Evolutionary conservation across 371 early-diverging fungal species (phyloP).

Genomic region (Mortierella sp.): DNA sequence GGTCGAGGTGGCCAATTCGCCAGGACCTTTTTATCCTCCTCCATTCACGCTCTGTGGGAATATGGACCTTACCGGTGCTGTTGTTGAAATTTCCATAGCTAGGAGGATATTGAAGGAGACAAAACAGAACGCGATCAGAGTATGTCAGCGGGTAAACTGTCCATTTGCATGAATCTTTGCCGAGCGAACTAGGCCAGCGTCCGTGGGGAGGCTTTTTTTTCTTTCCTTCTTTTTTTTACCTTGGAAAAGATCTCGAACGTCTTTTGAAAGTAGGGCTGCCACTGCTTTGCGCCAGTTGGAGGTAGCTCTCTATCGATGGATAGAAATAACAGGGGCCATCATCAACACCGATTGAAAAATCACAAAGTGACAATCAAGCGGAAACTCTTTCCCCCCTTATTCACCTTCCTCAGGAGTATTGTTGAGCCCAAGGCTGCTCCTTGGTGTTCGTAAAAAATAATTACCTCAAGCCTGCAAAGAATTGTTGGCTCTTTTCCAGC

Average conservation of each 20-base stretch:
- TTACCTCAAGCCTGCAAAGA: slow-evolving; percentile 94
- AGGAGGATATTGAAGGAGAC: not conserved
- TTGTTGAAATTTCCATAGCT: slow-evolving; percentile 97
- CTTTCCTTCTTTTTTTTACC: slow-evolving; percentile 52
- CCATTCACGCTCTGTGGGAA: not conserved
- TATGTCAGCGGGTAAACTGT: not conserved
- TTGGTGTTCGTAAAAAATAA: not conserved
- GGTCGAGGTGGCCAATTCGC: not conserved
- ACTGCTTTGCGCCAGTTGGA: slow-evolving; percentile 83
- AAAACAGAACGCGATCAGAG: not conserved
- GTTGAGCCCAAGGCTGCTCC: not conserved
- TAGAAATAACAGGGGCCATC: not conserved
- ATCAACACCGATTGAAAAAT: not conserved
- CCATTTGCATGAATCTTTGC: not conserved
- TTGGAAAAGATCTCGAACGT: slow-evolving; percentile 97
- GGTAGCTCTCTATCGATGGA: slow-evolving; percentile 71
- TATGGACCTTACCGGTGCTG: slow-evolving; percentile 75
- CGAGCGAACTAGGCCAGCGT: not conserved
- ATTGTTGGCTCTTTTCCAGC: slow-evolving; percentile 96
- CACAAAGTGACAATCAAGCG: not conserved
- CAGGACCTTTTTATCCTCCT: not conserved
- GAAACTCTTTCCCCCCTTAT: not conserved
- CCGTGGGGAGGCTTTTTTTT: not conserved
- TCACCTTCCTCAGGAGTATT: not conserved
- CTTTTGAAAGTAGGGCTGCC: slow-evolving; percentile 93